Evolutionary conservation across 768 basidiomycete genomes (phyloP), one percentile per base, ranked within the genome.

Genomic region (Russula compacta): DNA sequence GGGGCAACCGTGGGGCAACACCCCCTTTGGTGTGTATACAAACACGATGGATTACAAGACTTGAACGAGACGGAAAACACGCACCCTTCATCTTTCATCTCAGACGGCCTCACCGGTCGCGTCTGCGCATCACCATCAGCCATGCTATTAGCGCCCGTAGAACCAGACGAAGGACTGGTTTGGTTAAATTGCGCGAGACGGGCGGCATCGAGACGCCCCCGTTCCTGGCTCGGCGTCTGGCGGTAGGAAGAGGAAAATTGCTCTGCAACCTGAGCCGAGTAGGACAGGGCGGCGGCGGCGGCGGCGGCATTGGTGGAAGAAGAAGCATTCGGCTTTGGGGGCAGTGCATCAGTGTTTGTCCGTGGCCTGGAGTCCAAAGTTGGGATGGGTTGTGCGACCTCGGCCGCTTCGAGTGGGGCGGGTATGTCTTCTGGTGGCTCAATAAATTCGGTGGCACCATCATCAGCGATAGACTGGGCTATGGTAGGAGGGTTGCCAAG

Each of bases 51-150:
- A 7, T 53, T 48, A 24, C 21, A 47, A 39, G 48, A 55, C 24
- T 29, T 43, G 51, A 53, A 33, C 14, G 53, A 56, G 43, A 21
- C 24, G 57, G 52, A 61, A 21, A 43, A 39, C 56, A 82, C 93
- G 92, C 83, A 98, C 95, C 94, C 94, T 89, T 95, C 94, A 68
- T 97, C 95, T 73, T 93, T 92, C 91, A 92, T 93, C 73, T 97
- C 93, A 11, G 87, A 87, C 17, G 89, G 89, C 38, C 90, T 81
- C 15, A 93, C 76, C 38, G 82, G 84, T 48, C 89, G 81, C 70
- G 11, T 8, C 15, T 42, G 57, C 14, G 14, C n/a, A n/a, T n/a
- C n/a, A 43, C 36, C 56, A n/a, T 51, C 56, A 12, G 10, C 15
- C 6, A 10, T 17, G 42, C 35, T 19, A 29, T 29, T 29, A 4